phyloP scores from a whole-genome alignment of 179 eudicot genomes.

The Amaranthus tricolor region DNA sequence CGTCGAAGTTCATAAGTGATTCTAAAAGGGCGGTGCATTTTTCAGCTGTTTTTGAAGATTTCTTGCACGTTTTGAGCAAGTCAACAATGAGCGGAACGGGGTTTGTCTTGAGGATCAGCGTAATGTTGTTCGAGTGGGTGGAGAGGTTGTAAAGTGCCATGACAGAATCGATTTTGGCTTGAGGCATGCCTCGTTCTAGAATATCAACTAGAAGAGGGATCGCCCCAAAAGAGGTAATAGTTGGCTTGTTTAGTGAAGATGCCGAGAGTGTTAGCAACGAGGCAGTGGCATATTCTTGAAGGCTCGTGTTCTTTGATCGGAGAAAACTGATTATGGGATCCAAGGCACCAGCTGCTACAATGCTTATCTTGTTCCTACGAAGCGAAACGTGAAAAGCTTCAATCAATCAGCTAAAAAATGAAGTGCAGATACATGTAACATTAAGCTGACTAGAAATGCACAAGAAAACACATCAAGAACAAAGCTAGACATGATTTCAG shows the following conservation, averaged over 20 bases:
- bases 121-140: slow-evolving; percentile 51
- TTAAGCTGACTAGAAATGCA: neutral
- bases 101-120: slow-evolving; percentile 48
- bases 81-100: slow-evolving; percentile 59
- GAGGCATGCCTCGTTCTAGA: slow-evolving; percentile 50
- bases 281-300: slow-evolving; percentile 84
- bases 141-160: slow-evolving; percentile 93
- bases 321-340: slow-evolving; percentile 70
- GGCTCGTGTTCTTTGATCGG: slow-evolving; percentile 39
- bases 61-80: slow-evolving; percentile 68
- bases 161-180: slow-evolving; percentile 75
- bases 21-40: slow-evolving; percentile 84
- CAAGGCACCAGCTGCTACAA: slow-evolving; percentile 82
- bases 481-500: neutral
- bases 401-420: neutral
- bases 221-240: slow-evolving; percentile 66
- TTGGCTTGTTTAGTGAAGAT: slow-evolving; percentile 70
- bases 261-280: slow-evolving; percentile 92
- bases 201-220: slow-evolving; percentile 80
- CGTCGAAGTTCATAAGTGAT: slow-evolving; percentile 54
- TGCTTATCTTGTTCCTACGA: slow-evolving; percentile 76
- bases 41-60: slow-evolving; percentile 71
- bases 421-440: neutral
- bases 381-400: neutral
- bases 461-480: neutral